Evolutionary conservation across 1,139 yeast species (phyloP).

Genomic region (Lodderomyces jiufengensis): DNA sequence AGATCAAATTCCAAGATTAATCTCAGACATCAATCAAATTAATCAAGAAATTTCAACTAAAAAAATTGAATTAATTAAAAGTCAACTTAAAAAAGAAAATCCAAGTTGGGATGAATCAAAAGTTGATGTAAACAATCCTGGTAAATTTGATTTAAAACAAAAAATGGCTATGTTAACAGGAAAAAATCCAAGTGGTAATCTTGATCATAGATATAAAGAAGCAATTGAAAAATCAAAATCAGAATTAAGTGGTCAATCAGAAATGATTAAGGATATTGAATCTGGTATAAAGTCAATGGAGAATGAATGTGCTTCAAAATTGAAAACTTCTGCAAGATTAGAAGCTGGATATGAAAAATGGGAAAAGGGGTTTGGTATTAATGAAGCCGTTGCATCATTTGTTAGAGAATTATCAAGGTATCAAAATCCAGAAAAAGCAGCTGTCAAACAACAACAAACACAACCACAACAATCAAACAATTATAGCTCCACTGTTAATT

Average conservation of each 20-base stretch:
- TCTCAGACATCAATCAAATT: slow-evolving; percentile 55
- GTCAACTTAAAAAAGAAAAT: slow-evolving; percentile 52
- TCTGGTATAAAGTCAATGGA: slow-evolving; percentile 70
- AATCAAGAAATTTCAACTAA: slow-evolving; percentile 69
- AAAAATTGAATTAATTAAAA: slow-evolving; percentile 60
- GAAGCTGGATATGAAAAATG: slow-evolving; percentile 67
- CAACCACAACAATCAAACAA: slow-evolving; percentile 19
- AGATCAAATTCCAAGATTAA: slow-evolving; percentile 66
- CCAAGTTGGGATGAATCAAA: slow-evolving; percentile 59
- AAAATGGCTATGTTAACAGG: slow-evolving; percentile 94
- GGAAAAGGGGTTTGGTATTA: slow-evolving; percentile 83
- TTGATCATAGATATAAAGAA: slow-evolving; percentile 52
- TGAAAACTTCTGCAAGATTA: slow-evolving; percentile 42
- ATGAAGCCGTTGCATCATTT: slow-evolving; percentile 58
- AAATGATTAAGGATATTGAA: slow-evolving; percentile 69
- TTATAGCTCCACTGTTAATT: slow-evolving; percentile 10
- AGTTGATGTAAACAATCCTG: slow-evolving; percentile 77
- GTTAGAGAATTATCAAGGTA: slow-evolving; percentile 44
- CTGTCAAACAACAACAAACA: background rate
- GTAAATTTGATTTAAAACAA: slow-evolving; percentile 77
- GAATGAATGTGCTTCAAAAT: slow-evolving; percentile 49
- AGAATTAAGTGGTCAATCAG: slow-evolving; percentile 54
- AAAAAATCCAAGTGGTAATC: slow-evolving; percentile 38
- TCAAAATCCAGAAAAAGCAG: background rate
- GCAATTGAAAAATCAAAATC: slow-evolving; percentile 52